A percentile compares a stretch with the other conserved stretches of the same genome.
Conservation (phyloP, 2,329 filamentous ascomycete species). For the Atkinsonella hypoxylon region DNA sequence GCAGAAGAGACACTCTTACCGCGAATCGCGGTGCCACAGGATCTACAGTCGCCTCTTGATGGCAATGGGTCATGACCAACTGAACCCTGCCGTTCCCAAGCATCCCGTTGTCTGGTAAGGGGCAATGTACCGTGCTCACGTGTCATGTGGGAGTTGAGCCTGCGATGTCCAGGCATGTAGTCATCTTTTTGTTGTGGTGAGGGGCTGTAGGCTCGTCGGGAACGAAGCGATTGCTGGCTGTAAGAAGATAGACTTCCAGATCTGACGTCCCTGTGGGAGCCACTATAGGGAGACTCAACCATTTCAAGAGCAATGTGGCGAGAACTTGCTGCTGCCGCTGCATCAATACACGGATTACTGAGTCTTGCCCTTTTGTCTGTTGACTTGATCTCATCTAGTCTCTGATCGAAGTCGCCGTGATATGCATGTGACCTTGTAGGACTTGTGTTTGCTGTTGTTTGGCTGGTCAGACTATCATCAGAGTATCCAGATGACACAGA, state of each 20-base stretch:
- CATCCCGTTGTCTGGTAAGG: not conserved
- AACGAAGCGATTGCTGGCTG: not conserved
- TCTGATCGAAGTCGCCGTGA: slow-evolving; percentile 33
- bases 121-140: not conserved
- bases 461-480: slow-evolving; percentile 43
- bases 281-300: slow-evolving; percentile 17
- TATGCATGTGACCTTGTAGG: slow-evolving; percentile 20
- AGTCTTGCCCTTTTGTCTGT: slow-evolving; percentile 29
- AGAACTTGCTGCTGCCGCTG: slow-evolving; percentile 16
- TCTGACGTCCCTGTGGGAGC: slow-evolving; percentile 13
- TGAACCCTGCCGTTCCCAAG: slow-evolving; percentile 19
- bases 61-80: slow-evolving; percentile 27
- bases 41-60: slow-evolving; percentile 68
- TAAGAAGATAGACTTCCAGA: slow-evolving; percentile 3
- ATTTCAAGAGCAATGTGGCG: slow-evolving; percentile 14
- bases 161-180: not conserved
- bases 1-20: slow-evolving; percentile 92
- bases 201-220: slow-evolving; percentile 4
- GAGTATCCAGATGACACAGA: slow-evolving; percentile 56
- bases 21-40: slow-evolving; percentile 64
- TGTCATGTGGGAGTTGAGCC: not conserved
- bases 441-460: slow-evolving; percentile 47
- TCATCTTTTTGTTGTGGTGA: slow-evolving; percentile 3
- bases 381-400: slow-evolving; percentile 45
- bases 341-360: slow-evolving; percentile 22